phyloP scores from a whole-genome alignment of 305 asterid genomes.

The Fraxinus albicans region DNA sequence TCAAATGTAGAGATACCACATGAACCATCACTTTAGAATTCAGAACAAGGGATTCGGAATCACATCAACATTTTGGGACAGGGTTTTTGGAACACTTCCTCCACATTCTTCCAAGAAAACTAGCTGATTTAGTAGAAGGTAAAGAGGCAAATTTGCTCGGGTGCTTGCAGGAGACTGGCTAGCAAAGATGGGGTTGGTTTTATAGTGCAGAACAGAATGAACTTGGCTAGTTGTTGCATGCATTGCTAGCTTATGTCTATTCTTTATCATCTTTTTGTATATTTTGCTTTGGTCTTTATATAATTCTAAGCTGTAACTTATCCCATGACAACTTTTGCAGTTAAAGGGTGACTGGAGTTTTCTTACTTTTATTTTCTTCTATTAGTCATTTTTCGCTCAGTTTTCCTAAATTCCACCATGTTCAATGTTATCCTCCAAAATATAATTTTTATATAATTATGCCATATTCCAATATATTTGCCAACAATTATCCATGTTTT shows the following conservation, averaged over 20 bases:
- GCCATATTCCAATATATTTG: background rate
- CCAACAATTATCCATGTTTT: background rate
- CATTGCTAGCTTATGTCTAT: background rate
- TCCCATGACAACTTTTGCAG: conserved; percentile 6
- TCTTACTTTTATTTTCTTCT: background rate
- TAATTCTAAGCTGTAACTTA: background rate
- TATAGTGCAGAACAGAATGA: background rate
- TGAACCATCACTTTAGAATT: conserved; percentile 74
- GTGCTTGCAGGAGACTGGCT: background rate
- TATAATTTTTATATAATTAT: too few relatives aligned
- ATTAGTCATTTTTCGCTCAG: background rate
- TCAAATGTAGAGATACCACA: conserved; percentile 56
- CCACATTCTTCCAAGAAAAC: conserved; percentile 39
- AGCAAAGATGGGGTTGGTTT: conserved; percentile 10
- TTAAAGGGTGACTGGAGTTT: conserved; percentile 17
- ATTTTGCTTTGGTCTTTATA: background rate
- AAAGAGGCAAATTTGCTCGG: background rate
- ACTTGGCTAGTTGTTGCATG: conserved; percentile 10
- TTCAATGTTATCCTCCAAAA: background rate
- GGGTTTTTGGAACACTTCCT: conserved; percentile 65
- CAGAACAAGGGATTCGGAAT: conserved; percentile 78
- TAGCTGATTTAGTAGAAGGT: conserved; percentile 21
- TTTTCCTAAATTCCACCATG: background rate
- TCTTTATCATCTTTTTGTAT: conserved; percentile 1
- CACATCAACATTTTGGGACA: conserved; percentile 79